Evolutionary conservation across 2,329 filamentous ascomycete genomes (phyloP), one percentile per base, ranked within the genome.

Genomic region (Fusarium liriodendri): DNA sequence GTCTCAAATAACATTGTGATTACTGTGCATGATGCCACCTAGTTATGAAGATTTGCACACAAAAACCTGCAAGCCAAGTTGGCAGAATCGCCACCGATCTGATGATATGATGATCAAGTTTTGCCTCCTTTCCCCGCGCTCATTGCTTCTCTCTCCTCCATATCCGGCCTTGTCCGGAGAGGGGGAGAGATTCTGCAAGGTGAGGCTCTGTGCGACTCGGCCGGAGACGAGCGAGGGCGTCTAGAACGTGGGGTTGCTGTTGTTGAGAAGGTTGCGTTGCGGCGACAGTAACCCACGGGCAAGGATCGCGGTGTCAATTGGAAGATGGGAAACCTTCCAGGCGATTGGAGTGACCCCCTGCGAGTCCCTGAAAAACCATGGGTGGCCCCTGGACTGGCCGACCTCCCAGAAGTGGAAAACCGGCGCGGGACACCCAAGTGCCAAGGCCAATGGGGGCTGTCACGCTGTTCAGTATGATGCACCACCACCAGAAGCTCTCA

Each of bases 231-330:
- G 74, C 63, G 64, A 73, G 37, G 35, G 54, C 54, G 64, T 73
- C 71, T 66, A 76, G 74, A 75, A 67, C 70, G 58, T 65, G 66
- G 66, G 52, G 73, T 71, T 61, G 38, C 29, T 70, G 70, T 57
- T 50, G 58, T 22, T 50, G 62, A 52, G 47, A 52, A 27, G 47
- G 47, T 52, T 52, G 25, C 47, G 60, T 29, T 29, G 45, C 45
- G 22, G 45, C 45, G 29, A 14, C 58, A 32, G 66, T 11, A 61
- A 50, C 45, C 45, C 60, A 72, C 65, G 62, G 60, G 47, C 45
- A 72, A 50, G 47, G 63, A 58, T 58, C 50, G 33, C n/a, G 57
- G 45, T 63, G 45, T 61, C 58, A 54, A 70, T 69, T 71, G 67
- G 67, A 71, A 68, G 67, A 37, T 57, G 52, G 52, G 16, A 57